Evolutionary conservation across 768 basidiomycete species (phyloP).

Genomic region (Amanita muscaria): DNA sequence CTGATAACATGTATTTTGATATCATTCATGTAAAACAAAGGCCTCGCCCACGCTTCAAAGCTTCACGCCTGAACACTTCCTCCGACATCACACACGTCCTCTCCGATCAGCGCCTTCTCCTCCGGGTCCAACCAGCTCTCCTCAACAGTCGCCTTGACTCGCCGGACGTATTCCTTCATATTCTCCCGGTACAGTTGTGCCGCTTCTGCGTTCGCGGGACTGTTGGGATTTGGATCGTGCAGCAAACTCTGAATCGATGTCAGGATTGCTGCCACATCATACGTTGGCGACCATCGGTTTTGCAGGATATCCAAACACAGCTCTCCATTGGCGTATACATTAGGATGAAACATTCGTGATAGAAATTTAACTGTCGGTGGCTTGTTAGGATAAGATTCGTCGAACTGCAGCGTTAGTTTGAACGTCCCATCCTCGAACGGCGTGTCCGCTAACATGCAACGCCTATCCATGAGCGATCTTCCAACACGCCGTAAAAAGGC

Average conservation of each 20-base stretch:
- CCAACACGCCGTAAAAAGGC: background rate
- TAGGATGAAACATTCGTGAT: constrained; percentile 97
- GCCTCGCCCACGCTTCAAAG: too few species aligned
- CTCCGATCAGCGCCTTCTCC: constrained; percentile 31
- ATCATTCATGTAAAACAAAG: too few species aligned
- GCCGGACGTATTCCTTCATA: constrained; percentile 11
- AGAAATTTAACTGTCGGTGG: constrained; percentile 97
- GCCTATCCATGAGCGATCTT: background rate
- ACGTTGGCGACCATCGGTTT: constrained; percentile 98
- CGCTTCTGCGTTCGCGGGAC: constrained; percentile 97
- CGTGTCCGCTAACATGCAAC: constrained; percentile 77
- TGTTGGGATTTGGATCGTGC: constrained; percentile 97
- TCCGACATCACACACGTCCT: constrained; percentile 2
- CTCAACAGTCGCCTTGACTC: constrained; percentile 76
- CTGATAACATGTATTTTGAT: too few species aligned
- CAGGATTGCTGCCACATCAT: constrained; percentile 97
- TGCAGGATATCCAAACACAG: constrained; percentile 97
- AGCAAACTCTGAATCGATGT: constrained; percentile 93
- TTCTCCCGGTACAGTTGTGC: constrained; percentile 75
- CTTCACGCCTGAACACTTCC: too few species aligned
- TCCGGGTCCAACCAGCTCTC: constrained; percentile 91
- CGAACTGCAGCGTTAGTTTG: constrained; percentile 90
- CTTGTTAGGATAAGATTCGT: constrained; percentile 98
- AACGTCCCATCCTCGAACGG: constrained; percentile 99
- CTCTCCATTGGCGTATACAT: constrained; percentile 97